Percentiles rank a stretch among this genome's conserved stretches.
These are phyloP conservation scores for Simmondsia chinensis DNA, from an alignment of 148 eudicot genomes.

Conservation along the genomic window DNA sequence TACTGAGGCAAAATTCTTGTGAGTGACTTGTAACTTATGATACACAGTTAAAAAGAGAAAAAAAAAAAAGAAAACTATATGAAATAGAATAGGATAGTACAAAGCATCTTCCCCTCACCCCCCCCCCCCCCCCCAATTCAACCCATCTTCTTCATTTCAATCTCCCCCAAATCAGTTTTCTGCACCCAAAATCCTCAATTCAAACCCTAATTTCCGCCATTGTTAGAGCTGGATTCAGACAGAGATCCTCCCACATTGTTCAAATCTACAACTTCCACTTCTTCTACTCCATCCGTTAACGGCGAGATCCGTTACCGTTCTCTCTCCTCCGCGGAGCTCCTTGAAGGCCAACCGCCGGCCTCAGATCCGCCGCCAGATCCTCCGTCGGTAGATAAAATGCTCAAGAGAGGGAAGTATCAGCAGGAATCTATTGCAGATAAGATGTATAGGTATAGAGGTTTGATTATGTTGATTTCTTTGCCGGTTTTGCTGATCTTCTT, in stretches of 20 bases:
- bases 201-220: no score
- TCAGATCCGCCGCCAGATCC: constrained; percentile 13
- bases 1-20: no score
- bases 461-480: constrained; percentile 46
- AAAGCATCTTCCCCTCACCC: no score
- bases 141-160: no score
- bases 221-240: constrained; percentile 77
- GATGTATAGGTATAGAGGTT: constrained; percentile 39
- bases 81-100: no score
- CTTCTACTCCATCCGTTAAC: constrained; percentile 33
- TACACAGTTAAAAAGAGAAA: no score
- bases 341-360: constrained; percentile 22
- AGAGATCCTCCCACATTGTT: constrained; percentile 33
- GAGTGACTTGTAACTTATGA: no score
- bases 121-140: no score
- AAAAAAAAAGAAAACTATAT: no score
- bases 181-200: neutral
- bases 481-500: constrained; percentile 48
- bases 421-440: constrained; percentile 46
- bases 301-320: constrained; percentile 91
- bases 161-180: neutral
- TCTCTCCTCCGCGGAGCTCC: constrained; percentile 81
- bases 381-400: constrained; percentile 39
- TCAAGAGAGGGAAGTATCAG: constrained; percentile 36
- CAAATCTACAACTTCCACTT: constrained; percentile 16